These are phyloP conservation scores for Pythium aristosporum DNA, from an alignment of 352 stramenopile species.

Conservation along the genomic window DNA sequence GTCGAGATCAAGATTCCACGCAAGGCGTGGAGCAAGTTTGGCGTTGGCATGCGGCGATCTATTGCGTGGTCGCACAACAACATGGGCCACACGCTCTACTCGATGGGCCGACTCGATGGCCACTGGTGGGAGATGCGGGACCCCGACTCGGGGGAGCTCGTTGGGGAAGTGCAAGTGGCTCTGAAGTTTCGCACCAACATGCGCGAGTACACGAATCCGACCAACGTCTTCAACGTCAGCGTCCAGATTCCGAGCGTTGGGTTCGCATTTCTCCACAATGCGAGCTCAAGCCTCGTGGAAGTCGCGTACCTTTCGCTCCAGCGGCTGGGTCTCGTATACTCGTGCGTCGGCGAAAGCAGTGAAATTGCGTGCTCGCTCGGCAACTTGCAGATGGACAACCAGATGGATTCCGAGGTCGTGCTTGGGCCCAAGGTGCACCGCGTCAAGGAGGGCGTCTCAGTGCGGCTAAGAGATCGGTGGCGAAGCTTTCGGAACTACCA, in stretches of 20 bases:
- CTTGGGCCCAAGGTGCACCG: conserved; percentile 78
- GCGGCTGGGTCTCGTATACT: conserved; percentile 75
- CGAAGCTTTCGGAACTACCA: conserved; percentile 82
- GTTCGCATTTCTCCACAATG: conserved; percentile 83
- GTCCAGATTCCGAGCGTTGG: conserved; percentile 80
- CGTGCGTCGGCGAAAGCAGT: conserved; percentile 70
- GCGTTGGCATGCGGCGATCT: conserved; percentile 59
- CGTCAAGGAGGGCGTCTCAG: conserved; percentile 84
- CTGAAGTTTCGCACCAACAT: conserved; percentile 79
- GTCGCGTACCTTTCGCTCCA: conserved; percentile 87
- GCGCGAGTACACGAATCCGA: conserved; percentile 48
- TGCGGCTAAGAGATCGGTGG: conserved; percentile 83
- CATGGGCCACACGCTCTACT: conserved; percentile 65
- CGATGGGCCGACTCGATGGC: conserved; percentile 66
- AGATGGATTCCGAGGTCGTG: conserved; percentile 87
- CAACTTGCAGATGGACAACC: conserved; percentile 89
- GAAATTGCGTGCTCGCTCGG: conserved; percentile 81
- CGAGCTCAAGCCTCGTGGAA: conserved; percentile 80
- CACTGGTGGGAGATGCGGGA: conserved; percentile 87
- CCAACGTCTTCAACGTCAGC: conserved; percentile 73
- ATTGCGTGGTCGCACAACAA: conserved; percentile 82
- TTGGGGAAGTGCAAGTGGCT: conserved; percentile 80
- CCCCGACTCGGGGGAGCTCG: conserved; percentile 63
- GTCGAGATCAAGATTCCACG: conserved; percentile 84
- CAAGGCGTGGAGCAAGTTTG: conserved; percentile 78